Base-by-base conservation (phyloP, 352 stramenopile genomes). In the Pythium pyrilobum region DNA sequence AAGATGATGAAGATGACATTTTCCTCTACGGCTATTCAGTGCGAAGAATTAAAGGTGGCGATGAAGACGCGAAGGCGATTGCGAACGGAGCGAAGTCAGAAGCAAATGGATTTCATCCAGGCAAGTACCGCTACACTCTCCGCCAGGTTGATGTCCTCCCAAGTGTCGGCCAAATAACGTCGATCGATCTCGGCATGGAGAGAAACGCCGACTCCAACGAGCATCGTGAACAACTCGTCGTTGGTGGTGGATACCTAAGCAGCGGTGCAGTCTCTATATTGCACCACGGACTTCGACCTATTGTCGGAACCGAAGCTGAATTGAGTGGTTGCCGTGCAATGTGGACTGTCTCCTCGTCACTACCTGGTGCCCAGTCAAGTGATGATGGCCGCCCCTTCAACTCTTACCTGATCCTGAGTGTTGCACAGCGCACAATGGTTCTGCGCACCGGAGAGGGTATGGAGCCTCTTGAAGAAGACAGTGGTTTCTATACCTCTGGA, bases 401-500 rank as follows among this genome's bases (percentile, higher is more conserved):
- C 37, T 79, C 81, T 20, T 94, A 91, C 37, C 55, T 94, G 3
- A 92, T 94, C 21, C 46, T 94, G 28, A 92, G 81, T 50, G 74
- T 94, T 37, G 81, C 73, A 6, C 82, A 89, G 41, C 65, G 78
- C 42, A 94, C 84, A 16, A 92, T 94, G 80, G 77, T 94, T n/a
- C 58, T 94, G 27, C 72, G 80, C 27, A 92, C 84, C 16, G 81
- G 84, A 2, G 84, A 94, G 66, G 84, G 79, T 0, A 94, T 92
- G 80, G 77, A 92, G 20, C 81, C 81, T 1, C 58, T 95, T 33
- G 79, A 95, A 57, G 80, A 89, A 58, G 76, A 90, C 42, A 89
- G 78, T 37, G 84, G 84, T 0, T 92, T 95, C 47, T 95, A 91
- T 43, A 89, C 81, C 2, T 87, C 79, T 10, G 84, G 84, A 0